These are phyloP conservation scores for Yamadazyma sp. DNA, from an alignment of 805 yeast species.

Conservation along the genomic window DNA sequence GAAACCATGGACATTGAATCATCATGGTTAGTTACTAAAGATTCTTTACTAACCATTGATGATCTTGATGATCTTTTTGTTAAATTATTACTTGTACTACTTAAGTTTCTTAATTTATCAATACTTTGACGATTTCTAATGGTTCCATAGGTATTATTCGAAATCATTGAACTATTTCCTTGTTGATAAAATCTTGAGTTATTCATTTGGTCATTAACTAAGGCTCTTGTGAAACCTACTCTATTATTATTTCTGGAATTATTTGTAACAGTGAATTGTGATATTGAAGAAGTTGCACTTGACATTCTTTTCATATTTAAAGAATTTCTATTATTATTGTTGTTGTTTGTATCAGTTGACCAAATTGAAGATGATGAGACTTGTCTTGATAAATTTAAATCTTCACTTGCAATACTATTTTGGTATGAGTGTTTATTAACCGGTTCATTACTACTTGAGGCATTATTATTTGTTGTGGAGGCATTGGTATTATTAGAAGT, in stretches of 20 bases:
- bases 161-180: conserved; percentile 10
- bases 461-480: background rate
- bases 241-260: conserved; percentile 15
- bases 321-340: conserved; percentile 19
- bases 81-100: conserved; percentile 11
- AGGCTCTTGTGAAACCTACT: conserved; percentile 42
- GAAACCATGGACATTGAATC: conserved; percentile 36
- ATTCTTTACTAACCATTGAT: conserved; percentile 32
- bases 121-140: conserved; percentile 24
- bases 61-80: conserved; percentile 32
- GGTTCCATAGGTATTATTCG: conserved; percentile 9
- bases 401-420: conserved; percentile 3
- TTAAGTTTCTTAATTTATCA: conserved; percentile 18
- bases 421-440: conserved; percentile 1
- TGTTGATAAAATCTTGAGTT: conserved; percentile 19
- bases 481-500: background rate
- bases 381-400: conserved; percentile 18
- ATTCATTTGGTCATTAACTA: conserved; percentile 27
- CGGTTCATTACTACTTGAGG: no score
- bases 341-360: conserved; percentile 30
- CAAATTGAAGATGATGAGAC: conserved; percentile 32
- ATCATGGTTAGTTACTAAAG: conserved; percentile 20
- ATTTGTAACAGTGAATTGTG: conserved; percentile 21
- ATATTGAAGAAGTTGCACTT: conserved; percentile 26
- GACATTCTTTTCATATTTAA: conserved; percentile 29